These are phyloP conservation scores for Solanum etuberosum DNA, from an alignment of 257 asterid genomes.

Conservation along the genomic window DNA sequence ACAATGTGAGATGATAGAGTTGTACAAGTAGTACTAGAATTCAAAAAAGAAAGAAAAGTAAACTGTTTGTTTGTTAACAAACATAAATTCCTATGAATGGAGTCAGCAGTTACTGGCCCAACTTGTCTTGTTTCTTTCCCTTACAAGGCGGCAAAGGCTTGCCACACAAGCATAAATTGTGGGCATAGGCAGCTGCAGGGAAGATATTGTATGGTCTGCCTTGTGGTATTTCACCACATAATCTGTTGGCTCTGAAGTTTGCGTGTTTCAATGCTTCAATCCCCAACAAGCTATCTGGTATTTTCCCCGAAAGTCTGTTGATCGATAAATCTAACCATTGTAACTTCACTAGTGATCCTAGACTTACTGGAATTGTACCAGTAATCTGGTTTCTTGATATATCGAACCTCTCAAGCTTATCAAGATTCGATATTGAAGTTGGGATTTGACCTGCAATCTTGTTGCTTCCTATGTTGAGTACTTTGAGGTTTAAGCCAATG, in stretches of 20 bases:
- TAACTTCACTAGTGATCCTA: slow-evolving; percentile 50
- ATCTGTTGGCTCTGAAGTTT: slow-evolving; percentile 61
- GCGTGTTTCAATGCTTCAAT: slow-evolving; percentile 48
- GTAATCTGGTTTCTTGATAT: slow-evolving; percentile 59
- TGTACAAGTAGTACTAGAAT: slow-evolving; percentile 7
- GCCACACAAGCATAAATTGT: slow-evolving; percentile 78
- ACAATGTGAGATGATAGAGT: neutral
- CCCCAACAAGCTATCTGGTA: slow-evolving; percentile 56
- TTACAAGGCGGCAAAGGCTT: slow-evolving; percentile 70
- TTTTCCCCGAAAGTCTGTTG: slow-evolving; percentile 44
- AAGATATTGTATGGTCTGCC: slow-evolving; percentile 61
- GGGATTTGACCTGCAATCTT: slow-evolving; percentile 68
- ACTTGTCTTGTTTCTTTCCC: slow-evolving; percentile 18
- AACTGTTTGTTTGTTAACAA: slow-evolving; percentile 27
- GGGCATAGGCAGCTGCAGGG: slow-evolving; percentile 61
- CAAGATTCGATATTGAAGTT: slow-evolving; percentile 45
- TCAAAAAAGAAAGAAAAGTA: neutral
- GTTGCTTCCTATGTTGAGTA: slow-evolving; percentile 62
- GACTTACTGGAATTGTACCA: slow-evolving; percentile 63
- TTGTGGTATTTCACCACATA: slow-evolving; percentile 90
- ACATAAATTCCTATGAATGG: slow-evolving; percentile 14
- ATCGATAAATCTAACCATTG: slow-evolving; percentile 76
- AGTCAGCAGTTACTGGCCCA: slow-evolving; percentile 76
- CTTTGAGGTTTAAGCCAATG: slow-evolving; percentile 30
- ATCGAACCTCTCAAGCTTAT: slow-evolving; percentile 44